Base-by-base conservation (phyloP, 225 moss, liverwort and hornwort species). In the Polytrichum commune region DNA sequence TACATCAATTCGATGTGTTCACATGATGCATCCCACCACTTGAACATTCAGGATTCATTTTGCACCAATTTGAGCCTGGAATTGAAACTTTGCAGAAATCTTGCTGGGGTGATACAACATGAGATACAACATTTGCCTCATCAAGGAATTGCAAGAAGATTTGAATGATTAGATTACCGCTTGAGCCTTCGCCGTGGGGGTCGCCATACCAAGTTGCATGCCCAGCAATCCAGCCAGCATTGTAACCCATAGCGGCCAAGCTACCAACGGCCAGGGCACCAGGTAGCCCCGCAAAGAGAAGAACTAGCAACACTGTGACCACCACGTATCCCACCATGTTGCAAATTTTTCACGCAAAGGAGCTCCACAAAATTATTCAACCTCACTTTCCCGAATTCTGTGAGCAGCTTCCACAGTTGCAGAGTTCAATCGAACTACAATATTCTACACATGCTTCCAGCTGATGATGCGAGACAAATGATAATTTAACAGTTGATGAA, bases 131-230 rank as follows among this genome's bases (percentile, higher is more conserved):
- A 58, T 5, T 20, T 5, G 20, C 7, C 23, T 2, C 29, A 19
- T 30, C 27, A 65, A 20, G 29, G 27, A 9, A 27, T 32, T 29
- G 64, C 64, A 65, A 19, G 27, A 7, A 20, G 18, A 46, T 27
- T 64, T 35, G 5, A 53, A 3, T 20, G 29, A n/a, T 18, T n/a
- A 28, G 26, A 32, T 23, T 80, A 80, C 83, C 81, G n/a, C 7
- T 75, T 5, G 84, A 81, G 33, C 81, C 84, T 64, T 78, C 81
- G 0, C 84, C 81, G 0, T 78, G 1, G 5, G 76, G 78, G 9
- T 85, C 81, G 0, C 84, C 81, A 7, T 85, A 85, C 84, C 81
- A 85, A 53, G 84, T 81, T 29, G 81, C 84, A 61, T 81, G 78
- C 3, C 84, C 81, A 20, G 68, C 60, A 23, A 78, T 0, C 81